These are phyloP conservation scores for Cudoniella acicularis DNA, from an alignment of 495 filamentous ascomycete species.

Conservation along the genomic window DNA sequence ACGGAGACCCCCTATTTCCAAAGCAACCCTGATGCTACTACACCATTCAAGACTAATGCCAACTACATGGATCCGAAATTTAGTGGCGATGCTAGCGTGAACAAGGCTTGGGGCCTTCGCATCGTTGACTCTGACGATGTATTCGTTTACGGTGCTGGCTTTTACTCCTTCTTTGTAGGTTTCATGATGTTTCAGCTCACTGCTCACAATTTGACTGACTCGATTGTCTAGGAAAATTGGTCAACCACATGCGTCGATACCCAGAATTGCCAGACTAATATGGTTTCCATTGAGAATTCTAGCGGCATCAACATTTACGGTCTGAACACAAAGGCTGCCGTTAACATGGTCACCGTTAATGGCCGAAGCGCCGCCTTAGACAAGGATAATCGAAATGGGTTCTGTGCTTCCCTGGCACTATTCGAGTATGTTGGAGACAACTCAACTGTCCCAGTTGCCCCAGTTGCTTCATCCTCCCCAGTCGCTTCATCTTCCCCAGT, in stretches of 20 bases:
- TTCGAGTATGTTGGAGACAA: slow-evolving; percentile 37
- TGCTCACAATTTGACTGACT: no score
- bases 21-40: slow-evolving; percentile 71
- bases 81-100: slow-evolving; percentile 54
- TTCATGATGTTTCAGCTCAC: no score
- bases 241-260: slow-evolving; percentile 70
- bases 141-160: slow-evolving; percentile 70
- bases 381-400: slow-evolving; percentile 65
- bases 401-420: slow-evolving; percentile 70
- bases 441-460: neutral
- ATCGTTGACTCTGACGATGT: slow-evolving; percentile 65
- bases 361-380: slow-evolving; percentile 52
- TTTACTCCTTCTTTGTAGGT: slow-evolving; percentile 87
- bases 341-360: slow-evolving; percentile 75
- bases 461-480: no score
- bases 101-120: slow-evolving; percentile 82
- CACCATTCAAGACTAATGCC: slow-evolving; percentile 60
- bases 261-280: slow-evolving; percentile 80
- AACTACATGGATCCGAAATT: slow-evolving; percentile 76
- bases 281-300: slow-evolving; percentile 76
- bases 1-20: slow-evolving; percentile 93
- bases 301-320: slow-evolving; percentile 68
- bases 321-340: slow-evolving; percentile 81
- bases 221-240: slow-evolving; percentile 69
- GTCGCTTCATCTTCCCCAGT: no score